A percentile compares a stretch with the other conserved stretches of the same genome.
Evolutionary conservation across 306 rosid species (phyloP).

Genomic region (Rosa lucieae): DNA sequence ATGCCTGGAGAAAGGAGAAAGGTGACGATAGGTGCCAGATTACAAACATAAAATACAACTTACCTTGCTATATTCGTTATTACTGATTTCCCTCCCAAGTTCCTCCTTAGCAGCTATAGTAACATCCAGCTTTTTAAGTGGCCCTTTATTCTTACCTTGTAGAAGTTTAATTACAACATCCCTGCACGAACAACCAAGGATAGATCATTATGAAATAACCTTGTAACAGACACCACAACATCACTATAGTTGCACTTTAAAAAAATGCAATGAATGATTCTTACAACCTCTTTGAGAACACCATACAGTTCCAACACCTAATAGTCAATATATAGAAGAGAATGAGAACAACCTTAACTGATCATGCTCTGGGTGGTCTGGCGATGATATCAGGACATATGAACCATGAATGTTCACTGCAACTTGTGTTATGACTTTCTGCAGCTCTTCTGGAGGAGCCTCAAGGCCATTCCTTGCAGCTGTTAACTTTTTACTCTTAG

Average conservation of each 20-base stretch:
- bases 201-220: neutral
- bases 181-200: constrained; percentile 45
- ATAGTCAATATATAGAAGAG: constrained; percentile 3
- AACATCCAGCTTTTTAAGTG: constrained; percentile 71
- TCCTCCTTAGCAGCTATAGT: constrained; percentile 56
- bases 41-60: constrained; percentile 5
- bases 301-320: neutral
- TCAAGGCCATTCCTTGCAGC: constrained; percentile 63
- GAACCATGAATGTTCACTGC: constrained; percentile 65
- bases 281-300: neutral
- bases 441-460: constrained; percentile 66
- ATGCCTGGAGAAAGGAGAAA: neutral
- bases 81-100: constrained; percentile 58
- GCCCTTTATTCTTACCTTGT: neutral
- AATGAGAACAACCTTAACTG: constrained; percentile 58
- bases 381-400: constrained; percentile 66
- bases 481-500: constrained; percentile 54
- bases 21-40: neutral
- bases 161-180: constrained; percentile 76
- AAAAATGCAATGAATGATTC: neutral
- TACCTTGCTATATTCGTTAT: constrained; percentile 77
- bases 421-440: constrained; percentile 58
- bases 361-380: constrained; percentile 58
- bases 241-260: neutral
- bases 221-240: neutral